Conservation (phyloP, 805 yeast species). For the Starmerella gropengiesseri region DNA sequence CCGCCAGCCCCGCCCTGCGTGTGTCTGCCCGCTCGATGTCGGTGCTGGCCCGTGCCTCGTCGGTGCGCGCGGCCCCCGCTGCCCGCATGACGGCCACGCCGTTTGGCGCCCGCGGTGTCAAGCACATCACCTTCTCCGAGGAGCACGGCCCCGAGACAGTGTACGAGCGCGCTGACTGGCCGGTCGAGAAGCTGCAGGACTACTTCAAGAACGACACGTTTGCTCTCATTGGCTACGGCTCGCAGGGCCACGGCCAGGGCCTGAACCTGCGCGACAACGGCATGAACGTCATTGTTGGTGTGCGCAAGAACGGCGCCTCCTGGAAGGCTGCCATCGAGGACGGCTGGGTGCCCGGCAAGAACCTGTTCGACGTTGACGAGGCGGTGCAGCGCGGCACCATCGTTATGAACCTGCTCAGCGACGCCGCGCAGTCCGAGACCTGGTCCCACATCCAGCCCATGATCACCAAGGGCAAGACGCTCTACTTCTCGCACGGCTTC, state of each 20-base stretch:
- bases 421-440: slow-evolving; percentile 99
- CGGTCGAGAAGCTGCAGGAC: slow-evolving; percentile 86
- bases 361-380: slow-evolving; percentile 87
- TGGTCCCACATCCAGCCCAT: slow-evolving; percentile 81
- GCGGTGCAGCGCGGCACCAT: slow-evolving; percentile 87
- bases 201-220: slow-evolving; percentile 97
- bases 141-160: slow-evolving; percentile 66
- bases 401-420: slow-evolving; percentile 95
- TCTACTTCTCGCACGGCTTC: slow-evolving; percentile 99
- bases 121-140: slow-evolving; percentile 96
- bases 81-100: slow-evolving; percentile 28
- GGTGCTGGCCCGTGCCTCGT: slow-evolving; percentile 33
- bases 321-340: slow-evolving; percentile 99
- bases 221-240: slow-evolving; percentile 98
- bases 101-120: slow-evolving; percentile 75
- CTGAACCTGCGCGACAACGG: slow-evolving; percentile 99
- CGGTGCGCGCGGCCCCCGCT: slow-evolving; percentile 23
- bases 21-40: slow-evolving; percentile 52
- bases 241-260: slow-evolving; percentile 99
- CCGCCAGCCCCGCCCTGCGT: slow-evolving; percentile 31
- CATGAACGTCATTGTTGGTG: slow-evolving; percentile 94
- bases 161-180: slow-evolving; percentile 99
- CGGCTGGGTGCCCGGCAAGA: slow-evolving; percentile 99
- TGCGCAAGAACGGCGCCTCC: slow-evolving; percentile 95
- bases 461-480: slow-evolving; percentile 92